These are phyloP conservation scores for Eragrostis curvula DNA, from an alignment of 176 grass and related monocot genomes.

Conservation along the genomic window DNA sequence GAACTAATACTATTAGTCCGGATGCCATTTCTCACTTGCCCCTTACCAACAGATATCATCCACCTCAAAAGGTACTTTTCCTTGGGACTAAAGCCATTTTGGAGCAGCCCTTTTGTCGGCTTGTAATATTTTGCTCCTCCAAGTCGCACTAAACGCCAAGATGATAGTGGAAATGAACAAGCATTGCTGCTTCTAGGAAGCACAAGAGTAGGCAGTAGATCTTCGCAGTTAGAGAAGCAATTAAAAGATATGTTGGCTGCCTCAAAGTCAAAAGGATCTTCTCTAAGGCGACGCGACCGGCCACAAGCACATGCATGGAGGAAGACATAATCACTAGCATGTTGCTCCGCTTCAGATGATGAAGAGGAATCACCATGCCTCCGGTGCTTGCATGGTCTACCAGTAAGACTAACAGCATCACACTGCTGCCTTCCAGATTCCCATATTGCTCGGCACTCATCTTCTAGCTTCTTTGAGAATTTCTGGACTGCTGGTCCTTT, in stretches of 20 bases:
- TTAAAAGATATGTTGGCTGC: constrained; percentile 78
- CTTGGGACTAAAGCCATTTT: constrained; percentile 77
- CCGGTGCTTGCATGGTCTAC: constrained; percentile 80
- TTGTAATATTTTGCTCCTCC: constrained; percentile 96
- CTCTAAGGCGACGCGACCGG: constrained; percentile 70
- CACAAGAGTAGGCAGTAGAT: constrained; percentile 75
- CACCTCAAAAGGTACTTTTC: constrained; percentile 84
- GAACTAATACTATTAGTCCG: constrained; percentile 33
- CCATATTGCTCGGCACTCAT: constrained; percentile 83
- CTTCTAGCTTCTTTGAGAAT: constrained; percentile 83
- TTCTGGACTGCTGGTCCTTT: constrained; percentile 79
- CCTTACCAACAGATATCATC: constrained; percentile 58
- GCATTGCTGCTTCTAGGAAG: constrained; percentile 52
- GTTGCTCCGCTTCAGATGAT: constrained; percentile 47
- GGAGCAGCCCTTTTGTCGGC: constrained; percentile 82
- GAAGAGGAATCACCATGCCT: constrained; percentile 57
- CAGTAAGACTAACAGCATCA: constrained; percentile 81
- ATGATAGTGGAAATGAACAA: constrained; percentile 50
- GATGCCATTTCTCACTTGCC: constrained; percentile 33
- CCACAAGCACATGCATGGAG: constrained; percentile 98
- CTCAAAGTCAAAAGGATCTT: constrained; percentile 93
- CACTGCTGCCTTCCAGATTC: constrained; percentile 96
- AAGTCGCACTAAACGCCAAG: constrained; percentile 83
- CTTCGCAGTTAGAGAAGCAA: constrained; percentile 83
- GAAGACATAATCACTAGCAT: constrained; percentile 83